Evolutionary conservation across 2,329 filamentous ascomycete species (phyloP).

Genomic region (Atkinsonella hypoxylon): DNA sequence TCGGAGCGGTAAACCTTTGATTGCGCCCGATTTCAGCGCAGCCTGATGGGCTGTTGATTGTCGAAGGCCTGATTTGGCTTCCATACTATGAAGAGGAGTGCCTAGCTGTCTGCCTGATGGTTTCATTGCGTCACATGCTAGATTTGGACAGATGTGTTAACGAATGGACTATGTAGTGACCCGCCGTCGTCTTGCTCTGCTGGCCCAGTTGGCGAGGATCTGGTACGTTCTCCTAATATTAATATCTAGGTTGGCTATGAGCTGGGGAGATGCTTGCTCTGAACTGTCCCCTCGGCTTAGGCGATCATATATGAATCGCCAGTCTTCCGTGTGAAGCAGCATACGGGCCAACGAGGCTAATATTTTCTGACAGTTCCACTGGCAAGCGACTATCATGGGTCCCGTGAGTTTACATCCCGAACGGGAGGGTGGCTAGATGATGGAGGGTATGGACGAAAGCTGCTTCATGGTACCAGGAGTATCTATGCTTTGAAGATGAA

Average conservation of each 20-base stretch:
- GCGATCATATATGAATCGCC: not conserved
- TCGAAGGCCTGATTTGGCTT: no score
- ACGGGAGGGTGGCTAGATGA: not conserved
- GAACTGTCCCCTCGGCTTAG: not conserved
- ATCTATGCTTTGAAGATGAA: not conserved
- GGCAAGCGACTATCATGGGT: slow-evolving; percentile 99
- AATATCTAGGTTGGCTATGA: not conserved
- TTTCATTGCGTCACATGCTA: not conserved
- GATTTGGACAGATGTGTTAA: slow-evolving; percentile 11
- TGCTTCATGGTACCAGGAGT: not conserved
- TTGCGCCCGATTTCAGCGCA: slow-evolving; percentile 7
- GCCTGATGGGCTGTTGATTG: not conserved
- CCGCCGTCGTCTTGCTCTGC: slow-evolving; percentile 98
- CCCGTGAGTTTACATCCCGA: slow-evolving; percentile 53
- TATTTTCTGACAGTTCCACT: slow-evolving; percentile 67
- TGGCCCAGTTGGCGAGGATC: slow-evolving; percentile 89
- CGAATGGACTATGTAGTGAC: slow-evolving; percentile 48
- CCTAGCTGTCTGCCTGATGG: not conserved
- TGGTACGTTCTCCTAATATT: slow-evolving; percentile 53
- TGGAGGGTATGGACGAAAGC: not conserved
- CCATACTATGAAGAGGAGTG: not conserved
- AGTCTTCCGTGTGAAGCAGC: not conserved
- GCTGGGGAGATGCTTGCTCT: not conserved
- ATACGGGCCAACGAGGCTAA: slow-evolving; percentile 11
- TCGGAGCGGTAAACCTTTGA: slow-evolving; percentile 6